Evolutionary conservation across 148 eudicot genomes (phyloP), one percentile per base, ranked within the genome.

Genomic region (Suaeda aralocaspica): DNA sequence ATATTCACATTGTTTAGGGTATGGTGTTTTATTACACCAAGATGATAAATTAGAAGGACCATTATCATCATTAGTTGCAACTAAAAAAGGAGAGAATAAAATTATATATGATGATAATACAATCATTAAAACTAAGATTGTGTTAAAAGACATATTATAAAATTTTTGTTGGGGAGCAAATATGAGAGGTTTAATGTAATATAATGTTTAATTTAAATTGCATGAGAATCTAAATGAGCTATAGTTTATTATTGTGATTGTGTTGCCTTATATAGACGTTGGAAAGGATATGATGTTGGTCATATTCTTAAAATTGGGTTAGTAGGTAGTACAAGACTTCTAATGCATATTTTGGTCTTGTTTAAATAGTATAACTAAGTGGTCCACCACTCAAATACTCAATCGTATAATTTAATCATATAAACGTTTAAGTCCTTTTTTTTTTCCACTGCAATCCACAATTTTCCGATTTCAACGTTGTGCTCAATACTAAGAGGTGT

Each of bases 1-100:
- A 59, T 80, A 79, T 64, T 82, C 79, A 60, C 98, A 89, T 30
- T 90, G 85, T 18, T 78, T 42, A 1, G 91, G 91, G 69, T 92
- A 16, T 25, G 98, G 93, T 59, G 93, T 86, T 80, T 82, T 75
- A 69, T 74, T 67, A 48, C 98, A 92, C 96, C 89, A 89, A 6
- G 73, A 53, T 45, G 67, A 46, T 67, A 77, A 15, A 33, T 72
- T 61, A 14, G 66, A 24, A 42, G 33, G 71, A 42, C 46, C 39
- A 24, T 3, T 1, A 53, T 44, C n/a, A n/a, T n/a, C 34, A 61
- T 57, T 11, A 59, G 64, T 36, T 63, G 52, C 50, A 60, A 72
- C 64, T 19, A 39, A 4, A 16, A 59, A 14, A 41, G 44, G 22
- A 39, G 64, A 24, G n/a, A 69, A 60, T 2, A 72, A 59, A 59